Evolutionary conservation across 2,329 filamentous ascomycete genomes (phyloP).

Genomic region (Grosmannia serpens): DNA sequence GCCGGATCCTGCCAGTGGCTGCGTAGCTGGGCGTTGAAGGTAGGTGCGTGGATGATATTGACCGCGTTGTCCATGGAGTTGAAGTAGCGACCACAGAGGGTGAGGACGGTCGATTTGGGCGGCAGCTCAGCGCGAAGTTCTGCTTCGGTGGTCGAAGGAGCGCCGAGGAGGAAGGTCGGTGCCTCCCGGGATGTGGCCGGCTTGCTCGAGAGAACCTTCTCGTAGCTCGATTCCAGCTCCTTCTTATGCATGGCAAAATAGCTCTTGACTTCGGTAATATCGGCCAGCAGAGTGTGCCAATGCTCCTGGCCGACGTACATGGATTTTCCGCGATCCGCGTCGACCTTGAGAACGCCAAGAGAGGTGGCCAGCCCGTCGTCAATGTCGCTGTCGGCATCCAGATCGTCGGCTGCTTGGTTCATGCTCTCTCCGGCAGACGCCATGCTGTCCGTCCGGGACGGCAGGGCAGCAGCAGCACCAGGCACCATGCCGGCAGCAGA

Average conservation of each 20-base stretch:
- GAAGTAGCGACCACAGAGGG: constrained; percentile 81
- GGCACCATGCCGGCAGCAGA: constrained; percentile 16
- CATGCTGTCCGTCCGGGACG: constrained; percentile 32
- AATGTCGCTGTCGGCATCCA: constrained; percentile 48
- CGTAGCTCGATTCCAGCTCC: constrained; percentile 72
- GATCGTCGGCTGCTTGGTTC: constrained; percentile 11
- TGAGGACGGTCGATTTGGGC: constrained; percentile 69
- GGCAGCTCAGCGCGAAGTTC: constrained; percentile 76
- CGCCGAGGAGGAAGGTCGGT: constrained; percentile 69
- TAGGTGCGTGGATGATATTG: constrained; percentile 70
- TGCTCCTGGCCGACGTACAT: constrained; percentile 75
- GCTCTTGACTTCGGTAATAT: constrained; percentile 86
- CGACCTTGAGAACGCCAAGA: constrained; percentile 73
- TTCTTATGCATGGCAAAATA: constrained; percentile 82
- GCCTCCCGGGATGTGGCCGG: constrained; percentile 48
- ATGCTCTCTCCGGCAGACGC: constrained; percentile 18
- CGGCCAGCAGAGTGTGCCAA: constrained; percentile 68
- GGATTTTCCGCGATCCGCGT: constrained; percentile 63
- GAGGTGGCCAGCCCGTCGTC: constrained; percentile 60
- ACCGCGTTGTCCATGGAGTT: constrained; percentile 64
- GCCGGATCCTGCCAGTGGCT: constrained; percentile 60
- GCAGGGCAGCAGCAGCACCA: constrained; percentile 6
- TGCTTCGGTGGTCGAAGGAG: constrained; percentile 55
- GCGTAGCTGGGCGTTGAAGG: constrained; percentile 64
- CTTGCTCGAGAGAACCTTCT: constrained; percentile 61